Percentiles rank a stretch among this genome's conserved stretches.
phyloP scores from a whole-genome alignment of 169 alveolate species.

The Cardiosporidium cionae region DNA sequence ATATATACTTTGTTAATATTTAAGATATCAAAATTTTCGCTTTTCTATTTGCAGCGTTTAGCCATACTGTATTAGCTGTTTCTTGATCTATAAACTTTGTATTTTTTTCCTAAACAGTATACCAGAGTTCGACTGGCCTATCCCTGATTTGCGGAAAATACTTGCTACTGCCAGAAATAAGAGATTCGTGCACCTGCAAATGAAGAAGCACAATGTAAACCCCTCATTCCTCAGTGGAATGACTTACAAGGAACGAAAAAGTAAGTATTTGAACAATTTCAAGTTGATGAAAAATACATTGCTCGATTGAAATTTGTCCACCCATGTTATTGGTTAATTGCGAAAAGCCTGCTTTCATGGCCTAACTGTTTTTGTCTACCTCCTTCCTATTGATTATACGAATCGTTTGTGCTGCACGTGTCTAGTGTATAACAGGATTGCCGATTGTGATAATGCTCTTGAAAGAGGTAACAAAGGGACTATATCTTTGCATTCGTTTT shows the following conservation, averaged over 20 bases:
- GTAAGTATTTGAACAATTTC: too few species aligned
- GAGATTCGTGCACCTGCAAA: neutral
- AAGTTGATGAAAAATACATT: too few species aligned
- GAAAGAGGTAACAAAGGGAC: neutral
- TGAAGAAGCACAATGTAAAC: neutral
- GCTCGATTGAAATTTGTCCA: too few species aligned
- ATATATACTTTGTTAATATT: neutral
- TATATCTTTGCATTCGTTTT: neutral
- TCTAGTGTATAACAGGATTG: neutral
- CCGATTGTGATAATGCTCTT: neutral
- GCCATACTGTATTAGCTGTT: neutral
- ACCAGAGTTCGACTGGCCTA: neutral
- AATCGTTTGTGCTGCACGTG: too few species aligned
- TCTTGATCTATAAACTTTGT: too few species aligned
- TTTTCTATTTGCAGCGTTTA: neutral
- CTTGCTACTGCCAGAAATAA: neutral
- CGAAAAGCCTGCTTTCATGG: too few species aligned
- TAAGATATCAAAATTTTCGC: neutral
- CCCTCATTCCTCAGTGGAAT: neutral
- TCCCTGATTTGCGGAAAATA: neutral
- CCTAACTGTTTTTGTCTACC: too few species aligned
- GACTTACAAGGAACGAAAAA: neutral
- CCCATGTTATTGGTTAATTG: too few species aligned
- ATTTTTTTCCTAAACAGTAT: too few species aligned
- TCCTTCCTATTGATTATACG: too few species aligned